Percentiles rank a stretch among this genome's conserved stretches.
Conservation (phyloP, 805 yeast species). For the Priceomyces haplophilus region DNA sequence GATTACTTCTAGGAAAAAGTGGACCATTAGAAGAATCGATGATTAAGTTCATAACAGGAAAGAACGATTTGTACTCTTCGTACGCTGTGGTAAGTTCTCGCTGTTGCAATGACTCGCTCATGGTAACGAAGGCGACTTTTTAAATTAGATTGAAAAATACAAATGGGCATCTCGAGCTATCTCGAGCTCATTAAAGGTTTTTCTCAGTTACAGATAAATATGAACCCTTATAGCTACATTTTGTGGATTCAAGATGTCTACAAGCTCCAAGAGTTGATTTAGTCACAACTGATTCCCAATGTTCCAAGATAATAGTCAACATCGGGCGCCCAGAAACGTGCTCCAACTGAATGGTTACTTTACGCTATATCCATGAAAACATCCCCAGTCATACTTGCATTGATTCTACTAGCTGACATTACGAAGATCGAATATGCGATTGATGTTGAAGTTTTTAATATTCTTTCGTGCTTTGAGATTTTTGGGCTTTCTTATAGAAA, state of each 20-base stretch:
- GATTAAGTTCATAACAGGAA: background rate
- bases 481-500: too few relatives aligned
- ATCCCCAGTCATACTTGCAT: conserved; percentile 19
- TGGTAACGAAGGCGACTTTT: too few relatives aligned
- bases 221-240: too few relatives aligned
- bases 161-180: too few relatives aligned
- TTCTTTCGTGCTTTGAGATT: too few relatives aligned
- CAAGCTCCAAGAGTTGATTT: too few relatives aligned
- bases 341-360: conserved; percentile 35
- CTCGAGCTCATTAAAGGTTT: too few relatives aligned
- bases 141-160: too few relatives aligned
- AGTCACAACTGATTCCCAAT: conserved; percentile 48
- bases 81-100: background rate
- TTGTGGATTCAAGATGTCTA: too few relatives aligned
- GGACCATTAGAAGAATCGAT: background rate
- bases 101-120: background rate
- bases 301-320: conserved; percentile 37
- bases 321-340: conserved; percentile 49
- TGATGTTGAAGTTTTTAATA: conserved; percentile 38
- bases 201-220: too few relatives aligned
- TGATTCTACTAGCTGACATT: conserved; percentile 13
- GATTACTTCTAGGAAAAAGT: too few relatives aligned
- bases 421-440: conserved; percentile 35
- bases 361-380: conserved; percentile 36
- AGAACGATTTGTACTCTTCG: background rate